These are phyloP conservation scores for Pyrenula massariospora DNA, from an alignment of 495 filamentous ascomycete species.

Conservation along the genomic window DNA sequence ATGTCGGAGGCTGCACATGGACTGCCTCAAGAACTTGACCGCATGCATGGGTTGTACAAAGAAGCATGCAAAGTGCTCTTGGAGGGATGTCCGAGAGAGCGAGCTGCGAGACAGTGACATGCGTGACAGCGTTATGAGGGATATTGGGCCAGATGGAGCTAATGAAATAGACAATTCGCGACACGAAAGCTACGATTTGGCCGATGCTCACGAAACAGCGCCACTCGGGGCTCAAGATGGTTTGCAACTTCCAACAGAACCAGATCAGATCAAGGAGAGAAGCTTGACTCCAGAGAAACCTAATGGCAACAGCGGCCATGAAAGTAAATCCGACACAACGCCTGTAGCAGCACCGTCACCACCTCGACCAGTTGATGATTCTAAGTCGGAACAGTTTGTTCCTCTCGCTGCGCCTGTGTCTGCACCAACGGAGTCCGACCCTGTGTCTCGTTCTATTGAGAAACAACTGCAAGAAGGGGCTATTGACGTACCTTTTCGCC, in stretches of 20 bases:
- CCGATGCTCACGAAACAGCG: neutral
- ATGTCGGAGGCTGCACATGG: constrained; percentile 66
- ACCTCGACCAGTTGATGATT: neutral
- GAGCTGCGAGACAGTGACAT: constrained; percentile 41
- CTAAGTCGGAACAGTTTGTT: neutral
- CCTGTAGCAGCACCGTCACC: neutral
- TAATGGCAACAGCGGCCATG: neutral
- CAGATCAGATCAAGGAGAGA: neutral
- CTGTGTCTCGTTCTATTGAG: neutral
- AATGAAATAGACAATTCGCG: neutral
- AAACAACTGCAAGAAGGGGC: neutral
- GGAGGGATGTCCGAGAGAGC: constrained; percentile 63
- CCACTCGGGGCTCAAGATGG: neutral
- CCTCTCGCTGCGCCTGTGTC: neutral
- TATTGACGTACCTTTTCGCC: neutral
- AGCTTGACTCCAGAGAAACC: neutral
- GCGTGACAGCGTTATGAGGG: constrained; percentile 3
- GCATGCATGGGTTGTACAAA: constrained; percentile 80
- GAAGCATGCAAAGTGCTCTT: constrained; percentile 77
- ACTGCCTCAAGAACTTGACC: constrained; percentile 74
- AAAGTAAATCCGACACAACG: neutral
- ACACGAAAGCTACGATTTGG: neutral
- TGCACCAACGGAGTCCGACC: neutral
- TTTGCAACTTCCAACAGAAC: neutral
- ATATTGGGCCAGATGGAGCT: neutral